Evolutionary conservation across 495 filamentous ascomycete species (phyloP), one percentile per base, ranked within the genome.

Genomic region (Penicillium samsonianum): DNA sequence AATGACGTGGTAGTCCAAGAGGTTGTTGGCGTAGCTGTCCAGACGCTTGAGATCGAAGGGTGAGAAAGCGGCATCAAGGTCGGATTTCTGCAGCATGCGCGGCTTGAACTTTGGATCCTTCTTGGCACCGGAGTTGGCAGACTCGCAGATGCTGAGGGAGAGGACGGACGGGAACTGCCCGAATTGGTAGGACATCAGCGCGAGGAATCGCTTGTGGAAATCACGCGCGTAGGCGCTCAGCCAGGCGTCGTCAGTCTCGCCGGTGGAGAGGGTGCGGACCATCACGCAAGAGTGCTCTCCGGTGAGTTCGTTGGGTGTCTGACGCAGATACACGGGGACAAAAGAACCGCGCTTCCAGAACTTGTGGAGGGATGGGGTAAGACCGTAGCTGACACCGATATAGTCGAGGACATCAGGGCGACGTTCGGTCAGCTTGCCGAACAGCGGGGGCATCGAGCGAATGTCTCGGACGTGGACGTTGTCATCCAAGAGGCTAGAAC

Each of bases 281-380:
- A 99, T 99, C 33, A 99, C 92, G 69, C 92, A 96, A 0, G 93
- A 92, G 65, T 99, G 93, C 75, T 99, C 95, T 59, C 95, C 95
- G 0, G 94, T 99, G 25, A 99, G 81, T 45, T 97, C 90, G 66
- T 97, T 98, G 6, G 95, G 78, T 4, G 95, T 99, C 80, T 99
- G 95, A 45, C 95, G 86, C 42, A 98, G 80, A 67, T 98, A 98
- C 0, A 98, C 91, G 0, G 94, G 95, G 26, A 82, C 80, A 67
- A 98, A 98, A n/a, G 79, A 79, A 16, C 86, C 81, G 30, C 84
- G 84, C 71, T 96, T 96, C 95, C 95, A 99, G 80, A 99, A 98
- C 65, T 90, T 96, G 76, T 96, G 95, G 11, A 99, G 84, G 4
- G 83, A 78, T 25, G 88, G 80, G 3, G 95, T 99, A 35, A 99